Evolutionary conservation across 2,329 filamentous ascomycete genomes (phyloP), one percentile per base, ranked within the genome.

Genomic region (Fusarium chaquense): DNA sequence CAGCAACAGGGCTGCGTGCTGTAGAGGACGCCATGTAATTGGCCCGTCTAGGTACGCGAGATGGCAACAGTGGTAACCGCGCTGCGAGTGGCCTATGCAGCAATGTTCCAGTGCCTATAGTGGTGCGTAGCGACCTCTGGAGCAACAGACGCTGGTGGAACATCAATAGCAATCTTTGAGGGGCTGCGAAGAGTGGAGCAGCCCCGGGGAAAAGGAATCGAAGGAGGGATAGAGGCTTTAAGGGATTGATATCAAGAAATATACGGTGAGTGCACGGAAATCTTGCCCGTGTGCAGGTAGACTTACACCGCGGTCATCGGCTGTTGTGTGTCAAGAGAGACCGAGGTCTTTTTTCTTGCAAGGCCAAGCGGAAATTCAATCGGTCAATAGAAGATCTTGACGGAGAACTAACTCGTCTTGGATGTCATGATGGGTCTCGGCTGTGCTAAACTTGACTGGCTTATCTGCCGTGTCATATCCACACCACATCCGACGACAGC

Each of bases 21-120:
- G 73, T 51, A 57, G 69, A 56, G 16, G 68, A 70, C 43, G 70
- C 53, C 49, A 63, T 64, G 52, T 75, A 64, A 75, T 75, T 75
- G 73, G 73, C 72, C 58, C 69, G 67, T 38, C 53, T 46, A 53
- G 69, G 68, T 59, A 68, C 52, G 54, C 53, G 62, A 62, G 59
- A 71, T 65, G 49, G 62, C 43, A 59, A 70, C 58, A 60, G 55
- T 46, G 58, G 47, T 53, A 45, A 57, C 61, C 33, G 54, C 35
- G 49, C 58, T 49, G 62, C 56, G 50, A 60, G 50, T 35, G 35
- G 52, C 28, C 50, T 67, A 51, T 41, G 35, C 54, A 67, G 56
- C 57, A 22, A 43, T 56, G 53, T 50, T 43, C 26, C 61, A 64
- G 58, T 43, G 47, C 35, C 51, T 62, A 38, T 49, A 56, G 43